A percentile compares a stretch with the other conserved stretches of the same genome.
These are phyloP conservation scores for Xanthoconium stramineum DNA, from an alignment of 768 basidiomycete species.

Conservation along the genomic window DNA sequence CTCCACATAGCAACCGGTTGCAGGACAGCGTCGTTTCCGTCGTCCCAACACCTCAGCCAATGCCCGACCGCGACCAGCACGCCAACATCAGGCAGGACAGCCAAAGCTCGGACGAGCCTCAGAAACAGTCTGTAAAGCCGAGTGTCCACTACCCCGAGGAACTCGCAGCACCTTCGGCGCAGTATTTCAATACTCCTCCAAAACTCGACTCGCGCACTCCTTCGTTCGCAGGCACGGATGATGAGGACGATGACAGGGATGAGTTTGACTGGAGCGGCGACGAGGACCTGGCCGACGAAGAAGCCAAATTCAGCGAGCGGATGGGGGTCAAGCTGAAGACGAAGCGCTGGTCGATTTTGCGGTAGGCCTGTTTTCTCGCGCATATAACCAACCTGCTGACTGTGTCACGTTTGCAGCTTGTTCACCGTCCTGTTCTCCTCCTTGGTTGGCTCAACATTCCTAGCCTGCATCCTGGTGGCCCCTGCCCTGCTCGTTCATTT, in stretches of 20 bases:
- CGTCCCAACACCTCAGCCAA: constrained; percentile 21
- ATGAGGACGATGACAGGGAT: constrained; percentile 51
- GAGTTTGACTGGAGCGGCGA: constrained; percentile 80
- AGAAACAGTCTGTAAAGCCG: constrained; percentile 27
- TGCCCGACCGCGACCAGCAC: constrained; percentile 16
- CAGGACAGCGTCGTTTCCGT: constrained; percentile 9
- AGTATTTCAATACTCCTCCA: constrained; percentile 25
- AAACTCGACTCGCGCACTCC: constrained; percentile 37
- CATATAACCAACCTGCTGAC: neutral
- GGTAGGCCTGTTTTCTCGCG: constrained; percentile 38
- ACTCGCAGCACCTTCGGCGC: constrained; percentile 27
- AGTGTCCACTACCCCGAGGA: constrained; percentile 56
- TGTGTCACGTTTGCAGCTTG: constrained; percentile 37
- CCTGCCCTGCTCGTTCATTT: constrained; percentile 65
- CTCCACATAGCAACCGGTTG: constrained; percentile 12
- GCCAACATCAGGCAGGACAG: constrained; percentile 8
- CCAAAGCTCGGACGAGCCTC: constrained; percentile 12
- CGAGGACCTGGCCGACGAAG: constrained; percentile 70
- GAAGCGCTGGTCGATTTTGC: constrained; percentile 50
- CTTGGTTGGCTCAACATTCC: constrained; percentile 65
- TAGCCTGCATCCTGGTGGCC: constrained; percentile 58
- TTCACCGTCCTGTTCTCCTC: constrained; percentile 65
- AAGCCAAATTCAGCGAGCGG: constrained; percentile 59
- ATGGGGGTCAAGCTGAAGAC: constrained; percentile 49
- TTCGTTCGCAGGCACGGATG: constrained; percentile 54